These are phyloP conservation scores for Jamesozyma hellenica DNA, from an alignment of 805 yeast species.

Conservation along the genomic window DNA sequence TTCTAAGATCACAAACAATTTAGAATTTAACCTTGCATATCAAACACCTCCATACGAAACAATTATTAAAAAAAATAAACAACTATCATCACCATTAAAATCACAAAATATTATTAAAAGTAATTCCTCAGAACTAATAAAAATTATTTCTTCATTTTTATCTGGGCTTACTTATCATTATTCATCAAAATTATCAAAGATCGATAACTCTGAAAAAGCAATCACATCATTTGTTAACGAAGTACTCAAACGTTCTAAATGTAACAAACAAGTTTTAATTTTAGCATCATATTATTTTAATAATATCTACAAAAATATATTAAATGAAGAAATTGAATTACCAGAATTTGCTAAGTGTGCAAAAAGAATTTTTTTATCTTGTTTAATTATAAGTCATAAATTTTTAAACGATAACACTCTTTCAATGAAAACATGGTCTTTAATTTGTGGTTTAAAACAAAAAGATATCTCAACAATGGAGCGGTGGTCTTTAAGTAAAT, in stretches of 20 bases:
- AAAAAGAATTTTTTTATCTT: conserved; percentile 17
- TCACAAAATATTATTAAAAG: not conserved
- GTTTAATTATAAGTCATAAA: conserved; percentile 21
- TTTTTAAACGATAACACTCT: conserved; percentile 21
- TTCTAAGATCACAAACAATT: not conserved
- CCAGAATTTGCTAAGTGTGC: conserved; percentile 22
- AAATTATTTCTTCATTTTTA: conserved; percentile 10
- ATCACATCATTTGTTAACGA: conserved; percentile 13
- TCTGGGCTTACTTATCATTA: conserved; percentile 10
- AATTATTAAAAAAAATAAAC: not conserved
- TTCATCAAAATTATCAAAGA: conserved; percentile 10
- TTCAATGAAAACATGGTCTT: conserved; percentile 21
- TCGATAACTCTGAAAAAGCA: conserved; percentile 11
- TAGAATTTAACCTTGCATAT: conserved; percentile 3
- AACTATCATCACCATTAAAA: conserved; percentile 7
- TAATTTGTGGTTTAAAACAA: conserved; percentile 15
- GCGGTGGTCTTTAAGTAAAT: conserved; percentile 18
- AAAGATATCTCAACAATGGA: conserved; percentile 18
- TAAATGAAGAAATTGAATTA: not conserved
- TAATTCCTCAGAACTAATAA: conserved; percentile 2
- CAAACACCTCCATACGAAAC: conserved; percentile 15
- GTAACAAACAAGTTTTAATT: conserved; percentile 11
- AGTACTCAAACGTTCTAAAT: conserved; percentile 20
- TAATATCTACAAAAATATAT: conserved; percentile 2
- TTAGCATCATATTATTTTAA: conserved; percentile 16